Percentiles rank a stretch among this genome's conserved stretches.
phyloP scores from a whole-genome alignment of 192 early-diverging fungal genomes.

The Coemansia sp. region DNA sequence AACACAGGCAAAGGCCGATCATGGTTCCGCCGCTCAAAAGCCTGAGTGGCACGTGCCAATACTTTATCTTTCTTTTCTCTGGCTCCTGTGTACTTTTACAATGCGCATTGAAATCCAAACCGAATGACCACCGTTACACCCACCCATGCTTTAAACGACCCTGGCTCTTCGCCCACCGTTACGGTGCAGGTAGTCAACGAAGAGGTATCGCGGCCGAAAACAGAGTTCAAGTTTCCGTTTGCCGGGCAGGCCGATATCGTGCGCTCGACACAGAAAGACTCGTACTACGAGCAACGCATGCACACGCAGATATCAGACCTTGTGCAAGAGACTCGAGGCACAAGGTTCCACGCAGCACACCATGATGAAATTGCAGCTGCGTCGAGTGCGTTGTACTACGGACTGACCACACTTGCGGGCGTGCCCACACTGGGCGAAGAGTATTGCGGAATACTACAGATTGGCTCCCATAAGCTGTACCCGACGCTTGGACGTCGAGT shows the following conservation, averaged over 20 bases:
- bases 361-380: conserved; percentile 63
- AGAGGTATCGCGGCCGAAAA: conserved; percentile 1
- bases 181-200: conserved; percentile 23
- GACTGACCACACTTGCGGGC: conserved; percentile 67
- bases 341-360: conserved; percentile 56
- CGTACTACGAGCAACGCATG: conserved; percentile 73
- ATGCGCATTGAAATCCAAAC: neutral
- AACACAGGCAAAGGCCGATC: conserved; percentile 28
- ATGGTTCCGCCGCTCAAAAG: conserved; percentile 49
- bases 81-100: neutral
- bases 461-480: conserved; percentile 51
- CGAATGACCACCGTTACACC: neutral
- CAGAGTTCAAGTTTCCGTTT: conserved; percentile 60
- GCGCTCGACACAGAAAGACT: conserved; percentile 87
- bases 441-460: conserved; percentile 87
- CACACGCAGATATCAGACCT: conserved; percentile 64
- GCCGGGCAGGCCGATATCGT: conserved; percentile 83
- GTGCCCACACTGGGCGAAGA: conserved; percentile 93
- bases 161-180: neutral
- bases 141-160: neutral
- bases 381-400: conserved; percentile 71
- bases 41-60: conserved; percentile 4
- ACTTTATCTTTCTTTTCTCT: neutral
- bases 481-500: conserved; percentile 53
- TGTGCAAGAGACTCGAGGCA: conserved; percentile 65